Conservation (phyloP, 192 early-diverging fungal genomes). For the Coemansia sp. region DNA sequence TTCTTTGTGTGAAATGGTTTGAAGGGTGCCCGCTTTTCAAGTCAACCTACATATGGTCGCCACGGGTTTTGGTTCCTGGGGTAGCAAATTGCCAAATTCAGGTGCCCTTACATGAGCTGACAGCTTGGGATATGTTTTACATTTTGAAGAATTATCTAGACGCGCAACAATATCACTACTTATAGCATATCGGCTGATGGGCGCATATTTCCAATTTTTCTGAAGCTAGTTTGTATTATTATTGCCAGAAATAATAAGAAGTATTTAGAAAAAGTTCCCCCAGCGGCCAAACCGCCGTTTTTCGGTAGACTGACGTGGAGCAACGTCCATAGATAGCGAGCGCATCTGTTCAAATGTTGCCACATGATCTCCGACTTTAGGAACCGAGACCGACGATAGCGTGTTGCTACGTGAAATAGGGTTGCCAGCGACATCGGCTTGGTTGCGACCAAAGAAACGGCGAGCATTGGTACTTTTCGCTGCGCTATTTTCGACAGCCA, state of each 20-base stretch:
- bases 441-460: constrained; percentile 21
- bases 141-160: no score
- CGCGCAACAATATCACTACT: no score
- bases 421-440: not conserved
- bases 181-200: no score
- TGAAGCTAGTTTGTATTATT: not conserved
- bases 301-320: constrained; percentile 1
- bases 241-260: not conserved
- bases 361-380: constrained; percentile 1
- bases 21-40: no score
- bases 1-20: no score
- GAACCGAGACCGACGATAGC: not conserved
- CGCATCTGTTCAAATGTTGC: constrained; percentile 15
- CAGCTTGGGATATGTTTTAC: no score
- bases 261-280: constrained; percentile 31
- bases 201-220: no score
- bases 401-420: not conserved
- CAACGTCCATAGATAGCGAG: constrained; percentile 30
- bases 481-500: not conserved
- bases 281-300: constrained; percentile 34
- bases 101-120: no score
- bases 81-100: no score
- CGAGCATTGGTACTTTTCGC: not conserved
- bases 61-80: no score
- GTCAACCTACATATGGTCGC: no score